These are phyloP conservation scores for Clavulina sp. DNA, from an alignment of 768 basidiomycete species.

Conservation along the genomic window DNA sequence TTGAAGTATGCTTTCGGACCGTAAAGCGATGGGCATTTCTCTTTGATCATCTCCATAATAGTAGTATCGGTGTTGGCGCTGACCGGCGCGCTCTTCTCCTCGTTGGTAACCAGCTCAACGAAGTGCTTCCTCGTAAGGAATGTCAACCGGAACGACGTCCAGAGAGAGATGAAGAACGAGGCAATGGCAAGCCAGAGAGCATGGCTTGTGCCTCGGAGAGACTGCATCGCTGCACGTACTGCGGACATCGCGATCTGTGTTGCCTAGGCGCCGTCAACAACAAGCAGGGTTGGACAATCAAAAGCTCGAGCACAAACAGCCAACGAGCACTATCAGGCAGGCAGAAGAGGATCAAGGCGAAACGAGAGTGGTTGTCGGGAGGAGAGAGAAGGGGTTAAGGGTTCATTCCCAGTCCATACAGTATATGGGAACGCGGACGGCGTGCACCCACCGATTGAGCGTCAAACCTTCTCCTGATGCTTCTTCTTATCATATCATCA, in stretches of 20 bases:
- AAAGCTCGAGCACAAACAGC: too few relatives aligned
- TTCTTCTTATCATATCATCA: too few relatives aligned
- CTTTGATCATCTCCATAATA: background rate
- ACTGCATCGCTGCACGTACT: background rate
- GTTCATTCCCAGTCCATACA: too few relatives aligned
- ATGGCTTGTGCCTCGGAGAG: too few relatives aligned
- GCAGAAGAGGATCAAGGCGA: too few relatives aligned
- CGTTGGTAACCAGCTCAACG: background rate
- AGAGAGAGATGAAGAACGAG: background rate
- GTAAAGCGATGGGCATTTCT: background rate
- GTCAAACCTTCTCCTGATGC: too few relatives aligned
- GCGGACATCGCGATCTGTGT: background rate
- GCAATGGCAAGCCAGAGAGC: background rate
- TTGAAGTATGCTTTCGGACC: constrained; percentile 5
- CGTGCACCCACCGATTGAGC: too few relatives aligned
- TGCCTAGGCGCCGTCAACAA: background rate
- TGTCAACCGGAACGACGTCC: background rate
- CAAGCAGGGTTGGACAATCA: background rate
- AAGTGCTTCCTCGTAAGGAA: background rate
- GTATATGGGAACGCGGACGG: too few relatives aligned
- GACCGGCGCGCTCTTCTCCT: background rate
- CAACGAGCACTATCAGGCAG: too few relatives aligned
- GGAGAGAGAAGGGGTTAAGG: too few relatives aligned
- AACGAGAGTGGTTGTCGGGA: too few relatives aligned
- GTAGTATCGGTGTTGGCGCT: background rate